These are phyloP conservation scores for Lanzia echinophila DNA, from an alignment of 2,329 filamentous ascomycete species.

Conservation along the genomic window DNA sequence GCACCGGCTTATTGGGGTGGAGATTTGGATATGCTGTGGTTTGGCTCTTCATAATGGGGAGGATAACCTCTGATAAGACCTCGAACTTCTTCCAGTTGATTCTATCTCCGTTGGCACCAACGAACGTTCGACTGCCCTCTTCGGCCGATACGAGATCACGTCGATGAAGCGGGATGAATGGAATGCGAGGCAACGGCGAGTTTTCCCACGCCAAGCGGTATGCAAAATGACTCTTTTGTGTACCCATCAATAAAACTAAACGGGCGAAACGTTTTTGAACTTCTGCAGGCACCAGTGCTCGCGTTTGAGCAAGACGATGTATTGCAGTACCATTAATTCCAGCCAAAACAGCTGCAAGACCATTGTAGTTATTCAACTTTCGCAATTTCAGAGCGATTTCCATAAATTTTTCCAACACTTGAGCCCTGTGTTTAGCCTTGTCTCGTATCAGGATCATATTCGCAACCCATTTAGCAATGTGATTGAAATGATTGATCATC, in stretches of 20 bases:
- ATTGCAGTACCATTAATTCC: slow-evolving; percentile 86
- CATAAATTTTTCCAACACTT: slow-evolving; percentile 95
- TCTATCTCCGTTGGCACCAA: slow-evolving; percentile 63
- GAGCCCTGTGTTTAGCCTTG: slow-evolving; percentile 89
- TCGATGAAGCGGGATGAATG: slow-evolving; percentile 84
- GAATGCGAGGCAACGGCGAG: slow-evolving; percentile 80
- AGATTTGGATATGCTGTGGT: slow-evolving; percentile 73
- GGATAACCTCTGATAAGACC: slow-evolving; percentile 83
- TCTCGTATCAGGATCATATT: slow-evolving; percentile 84
- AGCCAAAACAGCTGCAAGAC: slow-evolving; percentile 85
- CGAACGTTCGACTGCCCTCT: slow-evolving; percentile 84
- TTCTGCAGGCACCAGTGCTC: slow-evolving; percentile 63
- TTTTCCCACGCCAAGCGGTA: slow-evolving; percentile 99
- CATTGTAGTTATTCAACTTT: slow-evolving; percentile 94
- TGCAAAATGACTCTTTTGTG: slow-evolving; percentile 84
- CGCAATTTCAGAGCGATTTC: slow-evolving; percentile 77
- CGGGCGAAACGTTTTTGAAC: slow-evolving; percentile 81
- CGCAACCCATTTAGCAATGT: slow-evolving; percentile 73
- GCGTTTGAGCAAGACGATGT: slow-evolving; percentile 74
- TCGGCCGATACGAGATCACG: slow-evolving; percentile 88
- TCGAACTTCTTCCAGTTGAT: slow-evolving; percentile 99
- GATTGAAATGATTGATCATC: slow-evolving; percentile 91
- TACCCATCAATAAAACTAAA: slow-evolving; percentile 85
- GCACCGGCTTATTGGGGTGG: slow-evolving; percentile 59
- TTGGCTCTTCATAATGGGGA: slow-evolving; percentile 89